A percentile compares a stretch with the other conserved stretches of the same genome.
These are phyloP conservation scores for Tolypocladium endophyticum DNA, from an alignment of 2,329 filamentous ascomycete species.

Conservation along the genomic window DNA sequence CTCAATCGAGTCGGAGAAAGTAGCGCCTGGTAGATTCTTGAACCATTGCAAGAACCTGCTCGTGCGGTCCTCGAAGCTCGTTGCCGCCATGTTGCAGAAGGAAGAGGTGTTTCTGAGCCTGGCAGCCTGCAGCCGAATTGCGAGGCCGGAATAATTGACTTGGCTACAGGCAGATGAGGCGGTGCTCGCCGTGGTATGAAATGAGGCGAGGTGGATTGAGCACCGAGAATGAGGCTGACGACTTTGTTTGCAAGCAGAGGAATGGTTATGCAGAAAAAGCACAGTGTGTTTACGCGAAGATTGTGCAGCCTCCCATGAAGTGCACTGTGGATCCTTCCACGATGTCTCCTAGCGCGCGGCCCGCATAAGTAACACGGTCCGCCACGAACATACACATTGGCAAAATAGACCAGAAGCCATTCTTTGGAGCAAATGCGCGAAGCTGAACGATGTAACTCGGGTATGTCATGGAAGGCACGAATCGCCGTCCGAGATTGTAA, in stretches of 20 bases:
- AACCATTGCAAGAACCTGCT: slow-evolving; percentile 44
- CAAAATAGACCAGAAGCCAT: too few species aligned
- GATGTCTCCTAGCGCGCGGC: not conserved
- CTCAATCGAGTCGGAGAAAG: slow-evolving; percentile 40
- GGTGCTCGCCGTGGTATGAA: not conserved
- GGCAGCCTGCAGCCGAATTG: not conserved
- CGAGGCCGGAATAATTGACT: not conserved
- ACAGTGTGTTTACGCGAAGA: not conserved
- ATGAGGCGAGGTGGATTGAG: not conserved
- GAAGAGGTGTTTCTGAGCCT: not conserved
- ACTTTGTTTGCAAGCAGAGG: not conserved
- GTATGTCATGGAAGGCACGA: too few species aligned
- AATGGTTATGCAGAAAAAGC: not conserved
- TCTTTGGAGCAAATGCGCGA: too few species aligned
- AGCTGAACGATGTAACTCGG: too few species aligned
- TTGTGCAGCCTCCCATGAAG: not conserved
- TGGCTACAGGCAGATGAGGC: not conserved
- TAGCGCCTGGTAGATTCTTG: slow-evolving; percentile 36
- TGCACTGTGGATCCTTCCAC: not conserved
- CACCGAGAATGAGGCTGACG: not conserved
- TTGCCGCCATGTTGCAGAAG: slow-evolving; percentile 3
- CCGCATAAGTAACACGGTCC: too few species aligned
- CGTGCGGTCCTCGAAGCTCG: slow-evolving; percentile 31
- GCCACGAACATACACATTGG: not conserved
- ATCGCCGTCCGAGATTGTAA: too few species aligned